Percentiles rank a stretch among this genome's conserved stretches.
Conservation (phyloP, 257 asterid species). For the Petrea volubilis region DNA sequence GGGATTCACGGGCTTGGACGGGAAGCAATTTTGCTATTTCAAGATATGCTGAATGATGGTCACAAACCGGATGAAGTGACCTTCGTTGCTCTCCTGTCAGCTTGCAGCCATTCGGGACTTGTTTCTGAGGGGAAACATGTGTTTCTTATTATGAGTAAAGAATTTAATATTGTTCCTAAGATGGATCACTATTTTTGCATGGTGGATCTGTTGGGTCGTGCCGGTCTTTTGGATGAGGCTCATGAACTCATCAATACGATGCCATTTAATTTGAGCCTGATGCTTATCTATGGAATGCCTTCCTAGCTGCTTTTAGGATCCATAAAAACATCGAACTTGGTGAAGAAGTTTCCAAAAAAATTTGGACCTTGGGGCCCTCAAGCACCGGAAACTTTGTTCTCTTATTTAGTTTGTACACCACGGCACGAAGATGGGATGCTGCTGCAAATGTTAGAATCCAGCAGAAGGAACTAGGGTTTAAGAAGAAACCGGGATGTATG, state of each 20-base stretch:
- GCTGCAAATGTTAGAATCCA: slow-evolving; percentile 69
- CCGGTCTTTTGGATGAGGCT: slow-evolving; percentile 69
- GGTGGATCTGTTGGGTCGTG: slow-evolving; percentile 83
- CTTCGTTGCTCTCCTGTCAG: slow-evolving; percentile 73
- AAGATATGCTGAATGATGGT: slow-evolving; percentile 50
- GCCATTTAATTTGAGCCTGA: slow-evolving; percentile 78
- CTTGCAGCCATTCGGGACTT: slow-evolving; percentile 95
- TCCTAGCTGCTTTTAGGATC: slow-evolving; percentile 71
- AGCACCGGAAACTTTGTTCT: slow-evolving; percentile 77
- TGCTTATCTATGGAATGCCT: slow-evolving; percentile 68
- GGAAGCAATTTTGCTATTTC: slow-evolving; percentile 62
- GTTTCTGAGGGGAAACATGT: slow-evolving; percentile 64
- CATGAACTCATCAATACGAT: slow-evolving; percentile 48
- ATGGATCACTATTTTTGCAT: slow-evolving; percentile 82
- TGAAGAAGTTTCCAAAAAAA: slow-evolving; percentile 58
- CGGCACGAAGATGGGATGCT: slow-evolving; percentile 81
- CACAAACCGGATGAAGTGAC: slow-evolving; percentile 68
- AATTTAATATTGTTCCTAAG: slow-evolving; percentile 50
- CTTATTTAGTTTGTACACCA: slow-evolving; percentile 63
- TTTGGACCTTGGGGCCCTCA: slow-evolving; percentile 59
- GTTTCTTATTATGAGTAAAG: slow-evolving; percentile 55
- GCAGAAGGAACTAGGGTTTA: slow-evolving; percentile 75
- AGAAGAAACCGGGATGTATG: slow-evolving; percentile 81
- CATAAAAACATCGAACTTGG: slow-evolving; percentile 64
- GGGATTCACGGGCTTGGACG: slow-evolving; percentile 79